Evolutionary conservation across 225 moss, liverwort and hornwort genomes (phyloP), one percentile per base, ranked within the genome.

Genomic region (Sphagnum tenellum): DNA sequence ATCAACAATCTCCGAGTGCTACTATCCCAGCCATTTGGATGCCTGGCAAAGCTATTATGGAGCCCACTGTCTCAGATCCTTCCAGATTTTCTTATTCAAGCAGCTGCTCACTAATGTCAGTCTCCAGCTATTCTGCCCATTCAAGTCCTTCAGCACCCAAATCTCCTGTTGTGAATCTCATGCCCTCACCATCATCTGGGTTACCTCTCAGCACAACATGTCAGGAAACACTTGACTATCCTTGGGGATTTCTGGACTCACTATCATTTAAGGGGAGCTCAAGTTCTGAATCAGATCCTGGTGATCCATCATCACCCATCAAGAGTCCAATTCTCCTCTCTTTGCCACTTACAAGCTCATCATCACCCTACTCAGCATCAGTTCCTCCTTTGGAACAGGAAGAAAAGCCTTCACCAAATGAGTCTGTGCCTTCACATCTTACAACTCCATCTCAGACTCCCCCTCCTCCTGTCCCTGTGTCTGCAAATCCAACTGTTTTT

Each of bases 101-200:
- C 62, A 71, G 74, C 57, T 58, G 29, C 29, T 29, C 58, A 12
- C 55, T 83, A 45, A 61, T 73, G 69, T 72, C 77, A 49, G 63
- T 75, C 2, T 72, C 74, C 52, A 83, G 79, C 60, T 65, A 8
- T 60, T 79, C 83, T 44, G 79, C 77, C 14, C 62, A 65, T 53
- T 69, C 65, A 44, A 69, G 69, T 50, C 83, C 83, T 60, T 46
- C 57, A 57, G 74, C 77, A 49, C 74, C 74, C 4, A 72, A 70
- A 49, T 77, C 79, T 57, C 83, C 79, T 72, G 62, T 70, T n/a
- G 77, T 80, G 60, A 71, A 70, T 56, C 70, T 77, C 56, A 77
- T 83, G 49, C 29, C 29, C 29, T 79, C 77, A 57, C 79, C 79
- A 45, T 72, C 77, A 29, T 29, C 29, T 61, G 74, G 72, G 56